Conservation (phyloP, 345 rosid species). For the Pseudoturritis turrita region DNA sequence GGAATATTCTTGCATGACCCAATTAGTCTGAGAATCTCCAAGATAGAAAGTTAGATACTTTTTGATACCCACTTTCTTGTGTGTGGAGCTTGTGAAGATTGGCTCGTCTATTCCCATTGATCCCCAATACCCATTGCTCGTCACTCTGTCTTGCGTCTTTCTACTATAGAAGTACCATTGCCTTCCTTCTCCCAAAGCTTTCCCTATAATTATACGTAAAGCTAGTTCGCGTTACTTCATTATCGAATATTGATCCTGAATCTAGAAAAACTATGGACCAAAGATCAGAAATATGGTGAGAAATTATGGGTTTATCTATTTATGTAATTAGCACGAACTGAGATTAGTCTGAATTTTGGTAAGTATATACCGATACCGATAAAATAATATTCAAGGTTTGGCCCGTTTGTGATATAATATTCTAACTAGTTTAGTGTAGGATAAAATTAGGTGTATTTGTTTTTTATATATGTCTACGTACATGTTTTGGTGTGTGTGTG, state of each 20-base stretch:
- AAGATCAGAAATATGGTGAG: not conserved
- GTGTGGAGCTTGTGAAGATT: slow-evolving; percentile 37
- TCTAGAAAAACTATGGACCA: not conserved
- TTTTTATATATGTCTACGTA: slow-evolving; percentile 5
- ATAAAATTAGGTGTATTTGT: not conserved
- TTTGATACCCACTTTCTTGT: slow-evolving; percentile 61
- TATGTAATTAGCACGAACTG: not conserved
- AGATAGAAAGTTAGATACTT: slow-evolving; percentile 48
- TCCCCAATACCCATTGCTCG: slow-evolving; percentile 75
- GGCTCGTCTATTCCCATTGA: slow-evolving; percentile 68
- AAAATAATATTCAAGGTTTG: not conserved
- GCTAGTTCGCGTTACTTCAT: not conserved
- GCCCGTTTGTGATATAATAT: not conserved
- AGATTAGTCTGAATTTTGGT: not conserved
- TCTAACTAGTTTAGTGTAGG: not conserved
- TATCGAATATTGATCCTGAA: not conserved
- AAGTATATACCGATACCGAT: not conserved
- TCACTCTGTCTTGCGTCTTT: slow-evolving; percentile 52
- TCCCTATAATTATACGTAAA: slow-evolving; percentile 39
- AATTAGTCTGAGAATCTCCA: slow-evolving; percentile 66
- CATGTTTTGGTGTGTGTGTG: not conserved
- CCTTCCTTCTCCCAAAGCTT: slow-evolving; percentile 82
- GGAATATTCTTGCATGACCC: slow-evolving; percentile 85
- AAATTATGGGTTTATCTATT: not conserved
- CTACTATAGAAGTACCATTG: slow-evolving; percentile 89